phyloP scores from a whole-genome alignment of 2,329 filamentous ascomycete species.

The Aureobasidium leucospermi region DNA sequence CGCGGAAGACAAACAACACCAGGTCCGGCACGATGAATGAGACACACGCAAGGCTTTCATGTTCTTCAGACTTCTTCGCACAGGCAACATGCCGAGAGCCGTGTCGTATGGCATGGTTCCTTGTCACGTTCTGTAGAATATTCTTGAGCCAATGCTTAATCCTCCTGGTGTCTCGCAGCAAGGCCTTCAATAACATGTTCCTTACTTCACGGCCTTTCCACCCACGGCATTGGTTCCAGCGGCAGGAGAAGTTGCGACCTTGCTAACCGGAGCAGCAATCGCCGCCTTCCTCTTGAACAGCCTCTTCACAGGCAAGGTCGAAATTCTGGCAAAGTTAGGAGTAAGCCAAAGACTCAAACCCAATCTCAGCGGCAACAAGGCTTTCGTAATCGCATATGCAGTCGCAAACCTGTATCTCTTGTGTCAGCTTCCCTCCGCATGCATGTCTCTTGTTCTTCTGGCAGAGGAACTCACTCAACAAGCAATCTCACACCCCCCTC shows the following conservation, averaged over 20 bases:
- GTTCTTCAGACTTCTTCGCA: too few species aligned
- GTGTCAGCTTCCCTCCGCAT: neutral
- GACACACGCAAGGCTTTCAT: too few species aligned
- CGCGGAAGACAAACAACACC: too few species aligned
- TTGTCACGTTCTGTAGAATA: too few species aligned
- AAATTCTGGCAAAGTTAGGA: conserved; percentile 61
- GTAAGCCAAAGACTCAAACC: conserved; percentile 77
- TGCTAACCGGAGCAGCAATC: neutral
- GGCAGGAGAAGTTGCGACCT: neutral
- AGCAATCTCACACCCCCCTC: conserved; percentile 45
- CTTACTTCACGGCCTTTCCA: neutral
- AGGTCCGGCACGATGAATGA: too few species aligned
- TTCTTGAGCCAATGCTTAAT: too few species aligned
- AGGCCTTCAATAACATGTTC: neutral
- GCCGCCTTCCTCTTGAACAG: neutral
- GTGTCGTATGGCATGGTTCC: too few species aligned
- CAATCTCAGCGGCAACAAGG: conserved; percentile 69
- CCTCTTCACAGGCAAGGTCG: conserved; percentile 13
- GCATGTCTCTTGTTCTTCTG: neutral
- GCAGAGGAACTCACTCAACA: conserved; percentile 37
- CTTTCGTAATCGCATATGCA: conserved; percentile 86
- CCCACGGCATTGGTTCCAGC: neutral
- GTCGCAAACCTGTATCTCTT: conserved; percentile 55
- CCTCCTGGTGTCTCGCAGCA: too few species aligned
- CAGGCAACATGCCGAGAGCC: too few species aligned